These are phyloP conservation scores for Phytophthora macrochlamydospora DNA, from an alignment of 352 stramenopile genomes.

Conservation along the genomic window DNA sequence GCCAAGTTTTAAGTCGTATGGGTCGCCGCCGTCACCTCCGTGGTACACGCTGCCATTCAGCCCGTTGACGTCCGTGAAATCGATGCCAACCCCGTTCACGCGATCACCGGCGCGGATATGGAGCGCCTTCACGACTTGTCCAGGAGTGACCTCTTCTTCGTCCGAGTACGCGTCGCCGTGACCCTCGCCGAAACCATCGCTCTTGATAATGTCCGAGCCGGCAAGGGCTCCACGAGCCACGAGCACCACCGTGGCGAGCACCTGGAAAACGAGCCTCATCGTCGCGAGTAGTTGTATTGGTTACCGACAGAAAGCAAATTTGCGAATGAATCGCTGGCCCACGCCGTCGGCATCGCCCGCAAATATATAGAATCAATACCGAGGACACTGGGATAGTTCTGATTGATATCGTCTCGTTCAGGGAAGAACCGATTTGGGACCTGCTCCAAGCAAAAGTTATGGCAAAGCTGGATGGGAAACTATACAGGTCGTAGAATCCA, in stretches of 20 bases:
- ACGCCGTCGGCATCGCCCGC: no score
- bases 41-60: conserved; percentile 3
- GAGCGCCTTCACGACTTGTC: conserved; percentile 5
- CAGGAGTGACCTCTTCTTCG: background rate
- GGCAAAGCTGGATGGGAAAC: no score
- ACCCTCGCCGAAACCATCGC: conserved; percentile 10
- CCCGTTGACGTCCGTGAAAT: background rate
- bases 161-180: conserved; percentile 19
- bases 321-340: background rate
- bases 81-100: conserved; percentile 9
- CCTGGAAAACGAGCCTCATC: conserved; percentile 2
- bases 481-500: no score
- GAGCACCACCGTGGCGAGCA: background rate
- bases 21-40: conserved; percentile 6
- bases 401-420: no score
- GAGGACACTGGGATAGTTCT: no score
- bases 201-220: background rate
- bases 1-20: background rate
- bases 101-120: conserved; percentile 11
- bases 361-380: no score
- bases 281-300: background rate
- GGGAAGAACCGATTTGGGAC: no score
- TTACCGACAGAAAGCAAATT: background rate
- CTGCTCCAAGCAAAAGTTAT: no score
- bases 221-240: background rate